Percentiles rank a stretch among this genome's conserved stretches.
Evolutionary conservation across 352 stramenopile genomes (phyloP).

Genomic region (Blastocystis sp.): DNA sequence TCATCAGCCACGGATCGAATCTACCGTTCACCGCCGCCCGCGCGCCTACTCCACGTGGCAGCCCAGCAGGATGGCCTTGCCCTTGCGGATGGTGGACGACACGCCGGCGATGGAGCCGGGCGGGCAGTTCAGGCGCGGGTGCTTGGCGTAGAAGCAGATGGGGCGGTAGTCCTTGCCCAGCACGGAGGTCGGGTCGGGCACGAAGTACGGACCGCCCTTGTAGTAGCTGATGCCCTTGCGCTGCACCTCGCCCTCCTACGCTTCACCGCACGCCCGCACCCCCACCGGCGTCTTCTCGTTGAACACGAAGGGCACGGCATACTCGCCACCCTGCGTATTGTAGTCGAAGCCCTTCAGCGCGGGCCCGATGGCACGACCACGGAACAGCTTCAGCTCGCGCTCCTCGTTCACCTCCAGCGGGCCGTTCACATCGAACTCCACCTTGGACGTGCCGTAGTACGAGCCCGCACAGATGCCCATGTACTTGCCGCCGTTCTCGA

Average conservation of each 20-base stretch:
- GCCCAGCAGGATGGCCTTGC: slow-evolving; percentile 43
- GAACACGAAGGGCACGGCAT: slow-evolving; percentile 52
- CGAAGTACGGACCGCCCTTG: slow-evolving; percentile 68
- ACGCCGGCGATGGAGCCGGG: slow-evolving; percentile 52
- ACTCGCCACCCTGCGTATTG: slow-evolving; percentile 4
- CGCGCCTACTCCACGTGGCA: slow-evolving; percentile 34
- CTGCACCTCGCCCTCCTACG: slow-evolving; percentile 53
- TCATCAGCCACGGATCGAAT: slow-evolving; percentile 65
- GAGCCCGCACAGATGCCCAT: slow-evolving; percentile 59
- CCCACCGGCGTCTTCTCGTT: slow-evolving; percentile 59
- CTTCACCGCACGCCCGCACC: not conserved
- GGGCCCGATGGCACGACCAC: slow-evolving; percentile 48
- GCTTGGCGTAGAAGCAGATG: slow-evolving; percentile 55
- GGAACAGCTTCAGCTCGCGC: slow-evolving; percentile 65
- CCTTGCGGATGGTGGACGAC: slow-evolving; percentile 33
- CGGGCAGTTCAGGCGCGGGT: slow-evolving; percentile 35
- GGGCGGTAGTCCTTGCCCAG: slow-evolving; percentile 30
- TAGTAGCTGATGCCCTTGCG: slow-evolving; percentile 65
- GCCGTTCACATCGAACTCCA: slow-evolving; percentile 49
- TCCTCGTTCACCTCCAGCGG: slow-evolving; percentile 64
- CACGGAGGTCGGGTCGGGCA: slow-evolving; percentile 28
- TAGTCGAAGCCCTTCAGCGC: slow-evolving; percentile 62
- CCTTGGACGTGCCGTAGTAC: slow-evolving; percentile 55
- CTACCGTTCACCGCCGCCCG: not conserved
- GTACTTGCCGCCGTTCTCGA: slow-evolving; percentile 68